Base-by-base conservation (phyloP, 2,329 filamentous ascomycete genomes). In the Sordariomycetes sp. region DNA sequence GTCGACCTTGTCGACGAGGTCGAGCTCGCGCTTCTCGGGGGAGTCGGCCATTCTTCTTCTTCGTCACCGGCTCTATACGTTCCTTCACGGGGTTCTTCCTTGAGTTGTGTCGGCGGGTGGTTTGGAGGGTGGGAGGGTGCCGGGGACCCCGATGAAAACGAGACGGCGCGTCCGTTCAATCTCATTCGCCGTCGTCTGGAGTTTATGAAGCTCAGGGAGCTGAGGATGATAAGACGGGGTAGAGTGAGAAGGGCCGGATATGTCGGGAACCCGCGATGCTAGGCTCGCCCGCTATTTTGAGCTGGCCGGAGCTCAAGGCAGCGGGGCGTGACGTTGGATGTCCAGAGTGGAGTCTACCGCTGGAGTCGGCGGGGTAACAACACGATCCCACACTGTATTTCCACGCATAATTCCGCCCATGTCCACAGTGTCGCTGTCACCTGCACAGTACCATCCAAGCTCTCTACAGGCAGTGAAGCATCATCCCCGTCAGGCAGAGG, bases 1-100 rank as follows among this genome's bases (percentile, higher is more conserved):
- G 69, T 95, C 90, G 52, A 95, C 86, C 67, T 89, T 92, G 65
- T 88, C 87, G 56, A 96, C 81, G 60, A 96, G 81, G 62, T 84
- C 81, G 62, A 95, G 77, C 78, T 96, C 90, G 61, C 85, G 82
- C 69, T 86, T 77, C 70, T 87, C 84, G 6, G 73, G 64, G 12
- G 74, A 67, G 32, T 64, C 60, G 28, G 73, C 64, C 73, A 75
- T 76, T 20, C 22, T 51, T 20, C 24, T 50, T 39, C 3, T 39
- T 22, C 42, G 17, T 10, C 17, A 20, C 42, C n/a, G n/a, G n/a
- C n/a, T n/a, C n/a, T n/a, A n/a, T n/a, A n/a, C n/a, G n/a, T n/a
- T n/a, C 39, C 20, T 25, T 15, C 17, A 50, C n/a, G 7, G 17
- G 17, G 10, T 20, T 24, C n/a, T 50, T 50, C 22, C 8, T 12